Conservation (phyloP, 345 rosid genomes). For the Nasturtium officinale region DNA sequence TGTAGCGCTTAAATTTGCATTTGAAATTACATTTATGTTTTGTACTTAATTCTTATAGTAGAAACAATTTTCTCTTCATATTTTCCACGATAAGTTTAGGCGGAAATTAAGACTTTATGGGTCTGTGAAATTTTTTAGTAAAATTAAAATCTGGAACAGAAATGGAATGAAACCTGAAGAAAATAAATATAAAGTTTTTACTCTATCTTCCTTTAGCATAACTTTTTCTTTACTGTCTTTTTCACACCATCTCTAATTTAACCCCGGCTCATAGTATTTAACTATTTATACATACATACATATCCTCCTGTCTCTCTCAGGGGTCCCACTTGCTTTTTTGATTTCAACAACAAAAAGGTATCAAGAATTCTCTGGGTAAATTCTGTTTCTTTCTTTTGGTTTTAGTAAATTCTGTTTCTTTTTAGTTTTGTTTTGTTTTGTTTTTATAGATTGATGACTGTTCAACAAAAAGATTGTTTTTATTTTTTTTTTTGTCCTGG, state of each 20-base stretch:
- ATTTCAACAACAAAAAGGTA: conserved; percentile 4
- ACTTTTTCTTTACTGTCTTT: background rate
- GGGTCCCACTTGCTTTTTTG: conserved; percentile 28
- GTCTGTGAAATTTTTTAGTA: background rate
- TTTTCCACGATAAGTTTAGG: background rate
- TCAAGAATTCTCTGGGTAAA: conserved; percentile 9
- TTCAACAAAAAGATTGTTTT: no score
- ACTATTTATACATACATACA: background rate
- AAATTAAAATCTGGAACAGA: background rate
- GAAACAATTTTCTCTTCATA: background rate
- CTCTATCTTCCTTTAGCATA: conserved; percentile 5
- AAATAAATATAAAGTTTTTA: conserved; percentile 19
- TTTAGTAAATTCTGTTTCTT: background rate
- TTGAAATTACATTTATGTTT: background rate
- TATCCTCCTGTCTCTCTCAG: conserved; percentile 5
- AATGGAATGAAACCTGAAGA: conserved; percentile 32
- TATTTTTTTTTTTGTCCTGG: background rate
- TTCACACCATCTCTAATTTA: conserved; percentile 10
- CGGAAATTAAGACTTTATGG: background rate
- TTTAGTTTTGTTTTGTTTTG: background rate
- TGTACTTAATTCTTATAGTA: background rate
- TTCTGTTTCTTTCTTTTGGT: background rate
- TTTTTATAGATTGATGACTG: no score
- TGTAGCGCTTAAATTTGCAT: background rate
- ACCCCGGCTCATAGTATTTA: background rate